A percentile compares a stretch with the other conserved stretches of the same genome.
Conservation (phyloP, 495 filamentous ascomycete species). For the Massariosphaeria phaeospora region DNA sequence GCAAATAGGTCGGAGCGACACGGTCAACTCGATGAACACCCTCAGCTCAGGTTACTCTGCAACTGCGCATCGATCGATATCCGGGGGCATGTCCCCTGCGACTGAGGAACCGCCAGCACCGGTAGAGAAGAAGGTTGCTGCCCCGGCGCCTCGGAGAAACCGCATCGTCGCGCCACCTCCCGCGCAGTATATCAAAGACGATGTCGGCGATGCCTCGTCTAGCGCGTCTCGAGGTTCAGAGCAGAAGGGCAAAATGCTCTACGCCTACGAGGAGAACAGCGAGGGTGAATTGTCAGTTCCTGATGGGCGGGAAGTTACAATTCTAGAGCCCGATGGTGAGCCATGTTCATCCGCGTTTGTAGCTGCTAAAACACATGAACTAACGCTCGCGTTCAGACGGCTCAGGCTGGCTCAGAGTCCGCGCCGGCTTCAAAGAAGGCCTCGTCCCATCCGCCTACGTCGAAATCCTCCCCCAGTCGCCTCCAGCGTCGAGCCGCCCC, state of each 20-base stretch:
- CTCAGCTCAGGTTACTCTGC: constrained; percentile 83
- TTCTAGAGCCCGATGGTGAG: constrained; percentile 88
- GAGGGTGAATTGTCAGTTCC: constrained; percentile 75
- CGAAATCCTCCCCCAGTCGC: constrained; percentile 45
- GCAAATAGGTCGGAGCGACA: constrained; percentile 71
- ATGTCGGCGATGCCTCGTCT: constrained; percentile 36
- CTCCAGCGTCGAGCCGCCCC: constrained; percentile 45
- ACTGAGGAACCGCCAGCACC: constrained; percentile 46
- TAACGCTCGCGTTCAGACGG: constrained; percentile 56
- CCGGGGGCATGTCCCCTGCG: constrained; percentile 46
- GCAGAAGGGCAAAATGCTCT: constrained; percentile 81
- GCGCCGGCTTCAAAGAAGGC: constrained; percentile 63
- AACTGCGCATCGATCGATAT: constrained; percentile 69
- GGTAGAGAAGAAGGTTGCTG: constrained; percentile 35
- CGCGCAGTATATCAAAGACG: constrained; percentile 57
- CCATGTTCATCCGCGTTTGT: constrained; percentile 58
- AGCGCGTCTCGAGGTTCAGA: constrained; percentile 41
- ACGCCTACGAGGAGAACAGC: constrained; percentile 70
- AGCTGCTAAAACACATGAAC: neutral
- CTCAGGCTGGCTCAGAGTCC: constrained; percentile 83
- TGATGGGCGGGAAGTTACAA: constrained; percentile 67
- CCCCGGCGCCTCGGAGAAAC: constrained; percentile 49
- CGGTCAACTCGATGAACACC: constrained; percentile 68
- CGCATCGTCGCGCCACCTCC: constrained; percentile 85
- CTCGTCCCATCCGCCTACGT: constrained; percentile 84